Evolutionary conservation across 495 filamentous ascomycete genomes (phyloP).

Genomic region (Penicillium antarcticum): DNA sequence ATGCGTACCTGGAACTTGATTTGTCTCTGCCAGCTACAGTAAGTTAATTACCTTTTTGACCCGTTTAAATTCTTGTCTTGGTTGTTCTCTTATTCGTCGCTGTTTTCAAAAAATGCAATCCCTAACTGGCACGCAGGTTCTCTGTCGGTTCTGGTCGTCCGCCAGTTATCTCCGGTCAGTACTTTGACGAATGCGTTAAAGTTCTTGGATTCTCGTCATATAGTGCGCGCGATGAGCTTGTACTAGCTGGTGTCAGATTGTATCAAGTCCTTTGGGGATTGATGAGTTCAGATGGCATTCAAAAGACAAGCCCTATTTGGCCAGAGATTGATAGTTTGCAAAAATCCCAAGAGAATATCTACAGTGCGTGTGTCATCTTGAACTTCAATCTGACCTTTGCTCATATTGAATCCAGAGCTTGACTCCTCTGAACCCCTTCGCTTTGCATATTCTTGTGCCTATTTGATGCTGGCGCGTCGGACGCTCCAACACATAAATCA

Average conservation of each 20-base stretch:
- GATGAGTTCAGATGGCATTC: conserved; percentile 9
- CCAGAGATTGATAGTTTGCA: conserved; percentile 12
- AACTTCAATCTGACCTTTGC: too few species aligned
- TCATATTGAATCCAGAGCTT: conserved; percentile 2
- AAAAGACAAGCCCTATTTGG: conserved; percentile 3
- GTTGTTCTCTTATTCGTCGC: too few species aligned
- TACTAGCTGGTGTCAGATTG: conserved; percentile 9
- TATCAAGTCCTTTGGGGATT: conserved; percentile 12
- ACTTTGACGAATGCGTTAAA: conserved; percentile 16
- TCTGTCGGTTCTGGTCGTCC: conserved; percentile 15
- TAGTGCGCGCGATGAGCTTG: conserved; percentile 13
- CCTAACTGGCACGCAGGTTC: conserved; percentile 6
- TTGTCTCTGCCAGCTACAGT: conserved; percentile 18
- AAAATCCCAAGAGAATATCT: conserved; percentile 11
- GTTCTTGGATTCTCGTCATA: conserved; percentile 11
- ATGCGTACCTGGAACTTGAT: conserved; percentile 19
- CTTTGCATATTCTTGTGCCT: conserved; percentile 17
- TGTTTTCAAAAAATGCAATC: too few species aligned
- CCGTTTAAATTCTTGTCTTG: neutral
- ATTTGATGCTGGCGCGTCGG: conserved; percentile 14
- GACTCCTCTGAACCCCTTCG: conserved; percentile 18
- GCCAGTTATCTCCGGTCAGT: conserved; percentile 11
- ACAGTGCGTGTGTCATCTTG: conserved; percentile 3
- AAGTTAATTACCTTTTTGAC: neutral
- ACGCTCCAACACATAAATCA: conserved; percentile 9